phyloP scores from a whole-genome alignment of 495 filamentous ascomycete species.

The Xylaria venustula region DNA sequence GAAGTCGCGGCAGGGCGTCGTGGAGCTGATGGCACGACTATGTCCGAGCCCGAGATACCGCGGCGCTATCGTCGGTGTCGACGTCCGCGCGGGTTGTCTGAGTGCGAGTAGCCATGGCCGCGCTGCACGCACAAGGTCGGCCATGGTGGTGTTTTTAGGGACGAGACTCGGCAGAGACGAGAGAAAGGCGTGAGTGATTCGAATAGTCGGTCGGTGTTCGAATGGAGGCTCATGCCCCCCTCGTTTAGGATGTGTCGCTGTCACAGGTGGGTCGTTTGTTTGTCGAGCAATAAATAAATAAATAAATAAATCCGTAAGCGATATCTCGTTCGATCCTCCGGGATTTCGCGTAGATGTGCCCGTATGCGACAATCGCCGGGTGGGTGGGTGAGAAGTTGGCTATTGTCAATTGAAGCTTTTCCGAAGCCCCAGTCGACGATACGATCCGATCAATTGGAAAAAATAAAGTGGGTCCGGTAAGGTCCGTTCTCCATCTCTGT shows the following conservation, averaged over 20 bases:
- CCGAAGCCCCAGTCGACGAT: not conserved
- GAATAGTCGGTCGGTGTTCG: not conserved
- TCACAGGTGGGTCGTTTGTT: too few species aligned
- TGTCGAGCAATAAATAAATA: too few species aligned
- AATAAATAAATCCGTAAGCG: too few species aligned
- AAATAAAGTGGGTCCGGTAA: slow-evolving; percentile 5
- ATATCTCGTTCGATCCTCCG: too few species aligned
- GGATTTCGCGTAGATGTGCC: not conserved
- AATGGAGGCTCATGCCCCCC: slow-evolving; percentile 9
- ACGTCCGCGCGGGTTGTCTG: not conserved
- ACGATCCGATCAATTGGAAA: not conserved
- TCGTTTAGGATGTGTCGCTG: not conserved
- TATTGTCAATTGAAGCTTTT: not conserved
- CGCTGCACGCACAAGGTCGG: slow-evolving; percentile 5
- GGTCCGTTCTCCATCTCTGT: not conserved
- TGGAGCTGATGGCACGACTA: slow-evolving; percentile 8
- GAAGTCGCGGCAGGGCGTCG: slow-evolving; percentile 36
- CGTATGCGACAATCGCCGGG: slow-evolving; percentile 4
- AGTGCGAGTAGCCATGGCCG: slow-evolving; percentile 11
- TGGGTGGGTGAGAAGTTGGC: not conserved
- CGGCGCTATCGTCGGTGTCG: not conserved
- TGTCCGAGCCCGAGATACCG: not conserved
- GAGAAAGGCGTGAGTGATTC: not conserved
- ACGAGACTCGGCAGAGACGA: not conserved
- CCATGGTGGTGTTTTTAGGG: not conserved